Base-by-base conservation (phyloP, 2,329 filamentous ascomycete genomes). In the Chaetomium sp. region DNA sequence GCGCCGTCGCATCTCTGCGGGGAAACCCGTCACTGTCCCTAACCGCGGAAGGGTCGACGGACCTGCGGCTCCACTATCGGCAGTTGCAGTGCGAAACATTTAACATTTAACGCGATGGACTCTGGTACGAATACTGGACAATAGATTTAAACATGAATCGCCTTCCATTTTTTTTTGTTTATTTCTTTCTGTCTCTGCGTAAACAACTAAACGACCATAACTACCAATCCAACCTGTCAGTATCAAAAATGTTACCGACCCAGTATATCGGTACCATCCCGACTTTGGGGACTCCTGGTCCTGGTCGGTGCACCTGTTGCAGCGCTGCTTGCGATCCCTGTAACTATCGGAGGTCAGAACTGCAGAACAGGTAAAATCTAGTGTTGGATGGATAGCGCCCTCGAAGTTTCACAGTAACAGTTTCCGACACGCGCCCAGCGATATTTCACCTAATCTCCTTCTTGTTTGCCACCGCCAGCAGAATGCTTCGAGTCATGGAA, bases 1-100 rank as follows among this genome's bases (percentile, higher is more conserved):
- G 38, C 23, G 54, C 45, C 21, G 62, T 55, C 53, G 55, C 62
- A 56, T 49, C 31, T 58, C 27, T 69, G 66, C 65, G 68, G 66
- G 67, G 68, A 60, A 63, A 56, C 25, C 57, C 57, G 57, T 50
- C 12, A 10, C 12, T 35, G 25, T 42, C 42, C n/a, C 50, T 51
- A 64, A 55, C 60, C 51, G 47, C 53, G 57, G 58, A 47, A 56
- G 27, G 50, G 25, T 38, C 33, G 47, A 23, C 27, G 42, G 25
- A n/a, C 35, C 7, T n/a, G 25, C 63, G 65, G 67, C 45, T 61
- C 63, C 67, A 56, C 63, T 19, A 27, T 66, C 67, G 67, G 67
- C 67, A 69, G 64, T 67, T 69, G 29, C 35, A 13, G 7, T 5
- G 19, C 38, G 16, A n/a, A 42, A n/a, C 38, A 35, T 1, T 35